Base-by-base conservation (phyloP, 75 land plant species). In the Cryptomeria japonica region DNA sequence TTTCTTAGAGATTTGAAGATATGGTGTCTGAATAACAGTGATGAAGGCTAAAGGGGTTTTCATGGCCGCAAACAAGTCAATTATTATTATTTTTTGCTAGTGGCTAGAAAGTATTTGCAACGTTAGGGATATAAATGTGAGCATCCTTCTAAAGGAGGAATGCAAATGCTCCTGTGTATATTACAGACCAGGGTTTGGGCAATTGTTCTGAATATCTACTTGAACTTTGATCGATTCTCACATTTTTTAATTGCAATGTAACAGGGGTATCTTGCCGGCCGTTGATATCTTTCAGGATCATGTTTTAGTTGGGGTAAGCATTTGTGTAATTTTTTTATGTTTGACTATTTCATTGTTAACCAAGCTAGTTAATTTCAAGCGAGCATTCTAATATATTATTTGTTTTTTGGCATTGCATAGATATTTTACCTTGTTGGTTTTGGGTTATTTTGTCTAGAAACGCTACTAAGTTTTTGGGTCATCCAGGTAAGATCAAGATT, bases 251-350 rank as follows among this genome's bases (percentile, higher is more conserved):
- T 82, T 28, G 22, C 47, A 82, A 42, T 82, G 51, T n/a, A 46
- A 68, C 95, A 97, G 99, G 94, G 99, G 99, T 34, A 93, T 97
- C 82, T 93, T 96, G 80, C 89, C 99, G 72, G 95, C 96, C 36
- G 73, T 97, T 86, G 90, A 91, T 87, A 88, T 94, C 78, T 93
- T 97, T 70, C 89, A 92, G 49, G 90, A 93, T 11, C 90, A 88
- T 86, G 85, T 93, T 15, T 76, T 97, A 42, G 92, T 90, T 77
- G 98, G 98, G 93, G 99, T 97, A 93, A 92, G 96, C 91, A 88
- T 51, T 32, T 78, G 19, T 41, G 49, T 4, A 84, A 37, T 90
- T 41, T 13, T 4, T 49, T 88, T 51, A 25, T 31, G 18, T 72
- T 41, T 39, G 28, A n/a, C 15, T 44, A 42, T 56, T 22, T n/a